These are phyloP conservation scores for Fragaria iinumae DNA, from an alignment of 306 rosid species.

Conservation along the genomic window DNA sequence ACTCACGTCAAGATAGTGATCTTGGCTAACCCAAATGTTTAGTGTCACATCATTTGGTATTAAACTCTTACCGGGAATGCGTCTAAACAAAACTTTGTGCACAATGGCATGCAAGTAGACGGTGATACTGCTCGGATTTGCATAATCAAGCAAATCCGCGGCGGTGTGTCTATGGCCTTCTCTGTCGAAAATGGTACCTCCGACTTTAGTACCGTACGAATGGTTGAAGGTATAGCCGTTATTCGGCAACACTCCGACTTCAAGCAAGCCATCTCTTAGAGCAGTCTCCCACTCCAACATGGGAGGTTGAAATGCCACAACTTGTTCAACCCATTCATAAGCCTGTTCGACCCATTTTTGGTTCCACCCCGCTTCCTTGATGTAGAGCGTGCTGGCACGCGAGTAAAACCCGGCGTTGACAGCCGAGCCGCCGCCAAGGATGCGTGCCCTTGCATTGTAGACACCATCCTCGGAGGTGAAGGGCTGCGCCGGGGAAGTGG, in stretches of 20 bases:
- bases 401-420: slow-evolving; percentile 72
- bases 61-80: slow-evolving; percentile 34
- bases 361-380: slow-evolving; percentile 51
- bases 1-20: neutral
- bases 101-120: slow-evolving; percentile 72
- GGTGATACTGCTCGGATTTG: slow-evolving; percentile 47
- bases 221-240: slow-evolving; percentile 63
- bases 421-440: slow-evolving; percentile 65
- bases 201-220: slow-evolving; percentile 62
- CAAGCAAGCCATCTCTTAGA: slow-evolving; percentile 53
- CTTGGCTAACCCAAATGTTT: neutral
- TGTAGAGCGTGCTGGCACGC: slow-evolving; percentile 34
- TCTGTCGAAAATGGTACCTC: slow-evolving; percentile 62
- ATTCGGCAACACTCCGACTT: slow-evolving; percentile 61
- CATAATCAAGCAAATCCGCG: slow-evolving; percentile 67
- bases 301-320: slow-evolving; percentile 52
- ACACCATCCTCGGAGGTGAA: slow-evolving; percentile 66
- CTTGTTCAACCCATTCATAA: slow-evolving; percentile 65
- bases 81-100: slow-evolving; percentile 47
- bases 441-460: slow-evolving; percentile 47
- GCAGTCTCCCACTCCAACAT: slow-evolving; percentile 61
- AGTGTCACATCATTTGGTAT: neutral
- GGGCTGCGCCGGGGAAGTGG: slow-evolving; percentile 57
- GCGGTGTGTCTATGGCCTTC: slow-evolving; percentile 65
- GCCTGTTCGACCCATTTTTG: slow-evolving; percentile 35